Conservation (phyloP, 495 filamentous ascomycete genomes). For the Jackrogersella multiformis region DNA sequence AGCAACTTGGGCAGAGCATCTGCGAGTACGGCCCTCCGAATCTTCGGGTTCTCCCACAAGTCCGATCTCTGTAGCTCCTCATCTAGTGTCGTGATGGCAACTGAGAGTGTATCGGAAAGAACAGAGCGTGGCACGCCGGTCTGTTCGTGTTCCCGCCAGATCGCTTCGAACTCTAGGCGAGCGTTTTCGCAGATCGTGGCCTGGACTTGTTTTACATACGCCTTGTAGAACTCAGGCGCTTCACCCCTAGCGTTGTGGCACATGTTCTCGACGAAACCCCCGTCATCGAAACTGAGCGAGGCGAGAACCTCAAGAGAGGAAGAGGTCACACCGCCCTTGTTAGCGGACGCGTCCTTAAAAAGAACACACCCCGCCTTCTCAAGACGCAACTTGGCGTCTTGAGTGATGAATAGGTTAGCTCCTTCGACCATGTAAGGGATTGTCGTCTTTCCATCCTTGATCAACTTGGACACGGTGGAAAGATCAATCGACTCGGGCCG, state of each 20-base stretch:
- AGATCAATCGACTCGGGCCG: constrained; percentile 97
- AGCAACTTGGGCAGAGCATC: constrained; percentile 89
- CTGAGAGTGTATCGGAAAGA: constrained; percentile 85
- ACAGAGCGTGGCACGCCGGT: constrained; percentile 81
- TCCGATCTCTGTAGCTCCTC: constrained; percentile 94
- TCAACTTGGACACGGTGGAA: constrained; percentile 82
- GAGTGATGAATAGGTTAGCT: constrained; percentile 98
- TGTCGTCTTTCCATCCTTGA: constrained; percentile 80
- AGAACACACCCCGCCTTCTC: constrained; percentile 93
- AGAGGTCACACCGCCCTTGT: constrained; percentile 99
- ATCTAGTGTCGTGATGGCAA: constrained; percentile 93
- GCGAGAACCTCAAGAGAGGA: constrained; percentile 96
- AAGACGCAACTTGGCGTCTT: constrained; percentile 94
- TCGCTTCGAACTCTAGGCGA: constrained; percentile 92
- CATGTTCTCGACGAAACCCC: constrained; percentile 90
- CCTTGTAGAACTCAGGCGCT: constrained; percentile 87
- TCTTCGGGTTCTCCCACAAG: constrained; percentile 83
- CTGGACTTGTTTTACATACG: constrained; percentile 93
- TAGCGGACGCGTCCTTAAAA: constrained; percentile 97
- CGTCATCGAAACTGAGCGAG: constrained; percentile 90
- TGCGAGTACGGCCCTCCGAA: constrained; percentile 78
- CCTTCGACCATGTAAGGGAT: constrained; percentile 98
- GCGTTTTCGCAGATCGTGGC: constrained; percentile 89
- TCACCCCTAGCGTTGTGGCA: constrained; percentile 81
- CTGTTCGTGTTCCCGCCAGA: constrained; percentile 92